These are phyloP conservation scores for Trichoderma afroharzianum DNA, from an alignment of 2,329 filamentous ascomycete genomes.

Conservation along the genomic window DNA sequence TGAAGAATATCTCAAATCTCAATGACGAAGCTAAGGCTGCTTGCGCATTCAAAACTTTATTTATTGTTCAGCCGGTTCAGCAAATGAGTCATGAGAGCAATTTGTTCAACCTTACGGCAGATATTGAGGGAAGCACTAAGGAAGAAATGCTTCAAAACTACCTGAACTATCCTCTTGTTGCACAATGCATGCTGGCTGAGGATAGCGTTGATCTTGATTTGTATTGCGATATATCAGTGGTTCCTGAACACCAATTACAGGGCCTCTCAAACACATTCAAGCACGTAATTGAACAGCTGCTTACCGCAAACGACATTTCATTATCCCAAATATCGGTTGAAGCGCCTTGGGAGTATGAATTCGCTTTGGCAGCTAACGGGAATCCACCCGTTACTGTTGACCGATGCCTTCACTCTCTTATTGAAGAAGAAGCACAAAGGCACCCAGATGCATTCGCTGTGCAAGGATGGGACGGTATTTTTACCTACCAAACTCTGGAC, in stretches of 20 bases:
- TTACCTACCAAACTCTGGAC: constrained; percentile 37
- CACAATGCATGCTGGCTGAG: background rate
- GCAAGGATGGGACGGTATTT: constrained; percentile 21
- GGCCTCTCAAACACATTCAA: background rate
- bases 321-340: background rate
- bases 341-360: background rate
- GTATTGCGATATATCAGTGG: background rate
- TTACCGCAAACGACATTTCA: background rate
- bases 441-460: background rate
- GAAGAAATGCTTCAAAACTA: constrained; percentile 5
- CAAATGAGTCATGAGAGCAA: background rate
- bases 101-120: background rate
- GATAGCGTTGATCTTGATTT: constrained; percentile 8
- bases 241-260: background rate
- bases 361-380: background rate
- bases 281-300: constrained; percentile 1
- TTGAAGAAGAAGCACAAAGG: background rate
- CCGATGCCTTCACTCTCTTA: background rate
- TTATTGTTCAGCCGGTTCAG: constrained; percentile 15
- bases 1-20: constrained; percentile 27
- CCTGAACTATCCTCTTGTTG: constrained; percentile 10
- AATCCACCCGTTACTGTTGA: background rate
- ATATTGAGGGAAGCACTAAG: background rate
- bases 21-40: constrained; percentile 13
- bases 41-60: constrained; percentile 6